Evolutionary conservation across 2,329 filamentous ascomycete genomes (phyloP), one percentile per base, ranked within the genome.

Genomic region (Penicillium sp.): DNA sequence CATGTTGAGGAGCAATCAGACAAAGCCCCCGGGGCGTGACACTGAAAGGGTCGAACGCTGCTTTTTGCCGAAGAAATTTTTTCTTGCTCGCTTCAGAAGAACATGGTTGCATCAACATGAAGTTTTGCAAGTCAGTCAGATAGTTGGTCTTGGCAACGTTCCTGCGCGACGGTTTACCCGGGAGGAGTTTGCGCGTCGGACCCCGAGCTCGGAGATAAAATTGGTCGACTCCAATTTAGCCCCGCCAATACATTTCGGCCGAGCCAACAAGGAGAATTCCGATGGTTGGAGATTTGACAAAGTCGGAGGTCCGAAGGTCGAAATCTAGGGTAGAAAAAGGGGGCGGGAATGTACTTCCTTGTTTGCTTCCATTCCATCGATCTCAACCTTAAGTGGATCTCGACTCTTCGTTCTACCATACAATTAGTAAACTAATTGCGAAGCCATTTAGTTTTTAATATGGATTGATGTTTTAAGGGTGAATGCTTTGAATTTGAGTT

Each of bases 131-230:
- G 9, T 20, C 4, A 38, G 18, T 18, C 18, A 5, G 18, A 38
- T 38, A 38, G 16, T 38, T 38, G 35, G 35, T 38, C 35, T 38
- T 38, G 35, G 35, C 35, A 38, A 38, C 3, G 18, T 20, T 38
- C 25, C 28, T 20, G 35, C 35, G 35, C 35, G 18, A 38, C 16
- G 33, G 16, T 36, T 20, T 8, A 28, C 35, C 27, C 18, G 36
- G 18, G 25, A 46, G 44, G 27, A 28, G 27, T 20, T 39, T 18
- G 35, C 35, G 25, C 18, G 18, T 36, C 45, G 18, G 36, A 10
- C 39, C 35, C 45, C 45, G 45, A 47, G 13, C 22, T 33, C 45
- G 45, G 45, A 41, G 20, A 18, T 41, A 41, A 41, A 25, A 11
- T 27, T 16, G 22, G 5, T 16, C 22, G 4, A 27, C 20, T 24